Conservation (phyloP, 2,329 filamentous ascomycete species). For the Xylariaceae sp. region DNA sequence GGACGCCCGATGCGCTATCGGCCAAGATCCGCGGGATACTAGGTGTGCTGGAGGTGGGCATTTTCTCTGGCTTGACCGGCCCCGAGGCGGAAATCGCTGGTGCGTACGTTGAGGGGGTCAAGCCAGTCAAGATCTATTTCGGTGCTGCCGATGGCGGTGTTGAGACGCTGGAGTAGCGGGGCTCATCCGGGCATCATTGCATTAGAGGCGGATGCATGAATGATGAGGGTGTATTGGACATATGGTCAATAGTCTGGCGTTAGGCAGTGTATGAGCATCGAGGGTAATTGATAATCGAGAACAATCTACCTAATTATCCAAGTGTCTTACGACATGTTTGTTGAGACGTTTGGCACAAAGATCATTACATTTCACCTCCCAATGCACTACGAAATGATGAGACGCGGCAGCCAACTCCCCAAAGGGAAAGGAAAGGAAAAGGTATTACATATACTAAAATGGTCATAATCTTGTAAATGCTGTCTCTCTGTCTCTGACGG, state of each 20-base stretch:
- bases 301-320: too few species aligned
- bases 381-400: too few species aligned
- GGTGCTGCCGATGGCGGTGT: slow-evolving; percentile 77
- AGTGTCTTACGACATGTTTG: too few species aligned
- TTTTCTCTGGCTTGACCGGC: slow-evolving; percentile 83
- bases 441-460: slow-evolving; percentile 32
- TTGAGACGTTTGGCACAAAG: too few species aligned
- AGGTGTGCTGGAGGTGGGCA: slow-evolving; percentile 85
- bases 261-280: too few species aligned
- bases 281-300: too few species aligned
- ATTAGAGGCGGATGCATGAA: background rate
- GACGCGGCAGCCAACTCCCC: background rate
- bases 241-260: too few species aligned
- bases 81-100: slow-evolving; percentile 53
- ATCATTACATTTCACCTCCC: too few species aligned
- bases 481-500: slow-evolving; percentile 8
- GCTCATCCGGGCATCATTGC: too few species aligned
- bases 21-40: slow-evolving; percentile 73
- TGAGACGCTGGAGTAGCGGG: slow-evolving; percentile 33
- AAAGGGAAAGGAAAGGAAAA: slow-evolving; percentile 9
- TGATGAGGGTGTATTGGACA: background rate
- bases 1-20: slow-evolving; percentile 76
- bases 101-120: slow-evolving; percentile 78
- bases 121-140: slow-evolving; percentile 92
- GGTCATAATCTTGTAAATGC: slow-evolving; percentile 23